Conservation (phyloP, 192 early-diverging fungal species). For the Backusella circina region DNA sequence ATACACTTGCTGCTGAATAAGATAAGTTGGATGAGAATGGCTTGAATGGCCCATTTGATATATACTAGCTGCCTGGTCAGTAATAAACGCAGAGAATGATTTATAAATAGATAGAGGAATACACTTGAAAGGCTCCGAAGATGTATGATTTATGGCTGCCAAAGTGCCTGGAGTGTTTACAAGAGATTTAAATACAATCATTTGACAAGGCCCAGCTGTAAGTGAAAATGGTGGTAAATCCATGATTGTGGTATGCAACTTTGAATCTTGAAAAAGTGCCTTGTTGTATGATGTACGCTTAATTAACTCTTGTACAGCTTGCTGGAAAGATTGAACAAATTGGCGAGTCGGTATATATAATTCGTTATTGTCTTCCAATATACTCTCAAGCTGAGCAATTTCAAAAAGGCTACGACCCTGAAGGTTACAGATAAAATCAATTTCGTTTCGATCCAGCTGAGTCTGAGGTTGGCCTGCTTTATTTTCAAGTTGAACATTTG, state of each 20-base stretch:
- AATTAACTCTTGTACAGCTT: conserved; percentile 6
- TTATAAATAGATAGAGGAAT: conserved; percentile 13
- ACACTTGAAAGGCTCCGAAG: conserved; percentile 12
- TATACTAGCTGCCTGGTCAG: conserved; percentile 11
- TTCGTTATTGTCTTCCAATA: not conserved
- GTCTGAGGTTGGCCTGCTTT: not conserved
- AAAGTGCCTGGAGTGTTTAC: conserved; percentile 14
- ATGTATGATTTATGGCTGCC: conserved; percentile 17
- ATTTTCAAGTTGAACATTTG: conserved; percentile 12
- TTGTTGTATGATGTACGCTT: conserved; percentile 5
- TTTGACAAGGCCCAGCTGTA: conserved; percentile 16
- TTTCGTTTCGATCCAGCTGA: conserved; percentile 2
- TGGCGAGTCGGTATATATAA: not conserved
- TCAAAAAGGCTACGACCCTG: not conserved
- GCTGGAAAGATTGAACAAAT: conserved; percentile 5
- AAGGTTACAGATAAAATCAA: not conserved
- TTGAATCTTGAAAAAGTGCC: conserved; percentile 6
- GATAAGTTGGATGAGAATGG: not conserved
- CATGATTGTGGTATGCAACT: conserved; percentile 15
- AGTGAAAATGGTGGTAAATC: conserved; percentile 31
- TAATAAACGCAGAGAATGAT: conserved; percentile 7
- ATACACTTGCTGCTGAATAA: conserved; percentile 7
- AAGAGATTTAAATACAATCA: conserved; percentile 28
- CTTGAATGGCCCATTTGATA: conserved; percentile 1
- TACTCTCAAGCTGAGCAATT: not conserved